Percentiles rank a stretch among this genome's conserved stretches.
phyloP scores from a whole-genome alignment of 495 filamentous ascomycete genomes.

The Podospora tetraspora region DNA sequence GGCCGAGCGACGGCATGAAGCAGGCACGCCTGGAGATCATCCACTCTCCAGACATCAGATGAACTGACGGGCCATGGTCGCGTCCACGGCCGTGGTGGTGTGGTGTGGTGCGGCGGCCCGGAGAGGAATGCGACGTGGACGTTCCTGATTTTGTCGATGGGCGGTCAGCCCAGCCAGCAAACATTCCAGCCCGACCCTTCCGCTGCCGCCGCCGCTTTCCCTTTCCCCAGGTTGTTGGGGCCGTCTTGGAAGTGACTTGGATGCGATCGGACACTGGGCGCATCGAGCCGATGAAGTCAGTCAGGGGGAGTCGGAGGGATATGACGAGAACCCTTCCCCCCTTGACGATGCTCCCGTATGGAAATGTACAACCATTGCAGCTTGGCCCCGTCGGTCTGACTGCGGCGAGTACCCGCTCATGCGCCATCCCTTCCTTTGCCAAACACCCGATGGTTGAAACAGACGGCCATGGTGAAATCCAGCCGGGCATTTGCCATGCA shows the following conservation, averaged over 20 bases:
- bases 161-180: background rate
- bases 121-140: constrained; percentile 3
- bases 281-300: constrained; percentile 11
- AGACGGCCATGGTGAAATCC: background rate
- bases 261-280: constrained; percentile 9
- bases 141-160: background rate
- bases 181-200: constrained; percentile 3
- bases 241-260: constrained; percentile 5
- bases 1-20: constrained; percentile 24
- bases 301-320: background rate
- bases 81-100: background rate
- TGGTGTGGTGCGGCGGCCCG: background rate
- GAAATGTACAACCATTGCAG: background rate
- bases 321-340: background rate
- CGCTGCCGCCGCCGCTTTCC: background rate
- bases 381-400: constrained; percentile 5
- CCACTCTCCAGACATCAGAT: constrained; percentile 9
- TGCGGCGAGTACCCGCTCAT: constrained; percentile 8
- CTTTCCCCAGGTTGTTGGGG: constrained; percentile 5
- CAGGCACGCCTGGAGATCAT: constrained; percentile 13
- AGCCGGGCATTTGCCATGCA: background rate
- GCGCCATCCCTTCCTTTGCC: constrained; percentile 8
- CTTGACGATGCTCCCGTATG: background rate
- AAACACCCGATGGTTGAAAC: constrained; percentile 3
- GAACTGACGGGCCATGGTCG: background rate